Base-by-base conservation (phyloP, 2,329 filamentous ascomycete species). In the Fusarium sp. region DNA sequence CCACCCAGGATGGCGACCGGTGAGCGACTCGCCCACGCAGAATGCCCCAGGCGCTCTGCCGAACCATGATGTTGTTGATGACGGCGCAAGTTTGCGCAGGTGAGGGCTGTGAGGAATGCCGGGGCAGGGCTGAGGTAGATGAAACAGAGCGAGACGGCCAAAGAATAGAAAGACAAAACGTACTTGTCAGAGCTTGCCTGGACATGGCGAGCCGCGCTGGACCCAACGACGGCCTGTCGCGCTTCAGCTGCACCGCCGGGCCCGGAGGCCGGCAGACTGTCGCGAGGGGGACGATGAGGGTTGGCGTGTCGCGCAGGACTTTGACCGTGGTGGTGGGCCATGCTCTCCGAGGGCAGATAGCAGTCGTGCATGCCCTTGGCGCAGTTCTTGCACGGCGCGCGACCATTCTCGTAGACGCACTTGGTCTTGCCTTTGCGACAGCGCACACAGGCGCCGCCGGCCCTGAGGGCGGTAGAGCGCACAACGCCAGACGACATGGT, bases 391-490 rank as follows among this genome's bases (percentile, higher is more conserved):
- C 89, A 91, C 14, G 89, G 89, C n/a, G 88, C 87, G 79, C 88
- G 85, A 60, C 88, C 88, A 75, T 89, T 90, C 71, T 90, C 89
- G 82, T 91, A 91, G 76, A 90, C 88, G 71, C 89, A 91, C 77
- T 90, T 90, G 61, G 89, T 91, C 81, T 91, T 91, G 82, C 89
- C 89, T 79, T 90, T 91, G 80, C 89, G 88, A 81, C 89, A 91
- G 81, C 89, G 88, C 74, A 90, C 89, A 74, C 89, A 91, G 76
- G 89, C 89, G 76, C 88, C 88, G 79, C 88, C 88, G 80, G 88
- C 88, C 78, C 88, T 85, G 64, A 90, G 87, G 80, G 88, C 89
- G 73, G 88, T 90, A 76, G 87, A 87, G 81, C 88, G 87, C 78
- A 88, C 85, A 72, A 87, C 80, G 76, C 79, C 84, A 65, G 86